A percentile compares a stretch with the other conserved stretches of the same genome.
These are phyloP conservation scores for Debaryomycetaceae sp. DNA, from an alignment of 1,139 yeast genomes.

Conservation along the genomic window DNA sequence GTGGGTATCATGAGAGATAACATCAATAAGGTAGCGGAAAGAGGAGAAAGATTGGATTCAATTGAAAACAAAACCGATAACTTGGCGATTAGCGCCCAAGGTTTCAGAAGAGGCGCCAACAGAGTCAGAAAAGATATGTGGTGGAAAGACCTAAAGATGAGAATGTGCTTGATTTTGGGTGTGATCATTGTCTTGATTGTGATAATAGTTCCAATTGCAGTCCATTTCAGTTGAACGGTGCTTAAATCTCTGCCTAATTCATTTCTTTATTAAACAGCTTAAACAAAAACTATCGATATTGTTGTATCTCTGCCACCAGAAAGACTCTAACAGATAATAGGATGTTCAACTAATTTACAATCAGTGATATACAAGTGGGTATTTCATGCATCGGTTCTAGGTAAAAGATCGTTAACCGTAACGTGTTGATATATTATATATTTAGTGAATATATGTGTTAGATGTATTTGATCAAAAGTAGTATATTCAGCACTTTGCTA, in stretches of 20 bases:
- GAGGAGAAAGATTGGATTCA: conserved; percentile 91
- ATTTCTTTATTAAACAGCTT: not conserved
- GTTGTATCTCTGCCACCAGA: not conserved
- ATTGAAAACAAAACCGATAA: conserved; percentile 94
- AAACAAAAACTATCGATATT: not conserved
- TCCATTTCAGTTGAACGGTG: conserved; percentile 58
- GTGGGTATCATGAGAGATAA: conserved; percentile 98
- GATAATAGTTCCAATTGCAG: conserved; percentile 91
- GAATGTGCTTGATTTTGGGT: conserved; percentile 83
- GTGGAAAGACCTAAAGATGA: conserved; percentile 98
- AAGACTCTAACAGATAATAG: not conserved
- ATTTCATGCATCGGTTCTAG: not conserved
- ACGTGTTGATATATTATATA: not conserved
- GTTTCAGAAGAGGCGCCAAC: conserved; percentile 95
- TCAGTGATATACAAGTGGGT: not conserved
- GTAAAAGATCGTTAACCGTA: not conserved
- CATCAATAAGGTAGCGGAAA: conserved; percentile 90
- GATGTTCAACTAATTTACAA: not conserved
- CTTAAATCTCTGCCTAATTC: not conserved
- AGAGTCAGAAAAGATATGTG: conserved; percentile 98
- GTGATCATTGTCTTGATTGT: conserved; percentile 78
- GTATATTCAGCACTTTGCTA: not conserved
- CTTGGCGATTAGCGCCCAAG: conserved; percentile 89
- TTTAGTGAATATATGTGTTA: not conserved
- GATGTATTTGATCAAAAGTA: not conserved